A percentile compares a stretch with the other conserved stretches of the same genome.
Conservation (phyloP, 495 filamentous ascomycete genomes). For the Darksidea phi region DNA sequence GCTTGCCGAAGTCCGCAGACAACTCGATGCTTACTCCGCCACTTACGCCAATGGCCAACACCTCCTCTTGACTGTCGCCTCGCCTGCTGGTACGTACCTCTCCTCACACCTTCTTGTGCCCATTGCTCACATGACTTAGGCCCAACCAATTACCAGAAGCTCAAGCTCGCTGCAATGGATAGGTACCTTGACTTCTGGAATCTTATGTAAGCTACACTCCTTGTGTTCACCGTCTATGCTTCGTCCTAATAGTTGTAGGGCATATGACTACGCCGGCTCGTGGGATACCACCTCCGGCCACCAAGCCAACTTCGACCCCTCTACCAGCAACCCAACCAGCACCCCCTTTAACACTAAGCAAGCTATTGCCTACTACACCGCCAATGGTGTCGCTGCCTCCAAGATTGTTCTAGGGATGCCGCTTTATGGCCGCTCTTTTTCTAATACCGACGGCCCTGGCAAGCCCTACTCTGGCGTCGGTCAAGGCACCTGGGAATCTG, state of each 20-base stretch:
- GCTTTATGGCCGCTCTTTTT: slow-evolving; percentile 79
- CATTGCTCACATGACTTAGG: slow-evolving; percentile 17
- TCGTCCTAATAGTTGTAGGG: slow-evolving; percentile 19
- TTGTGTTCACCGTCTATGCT: neutral
- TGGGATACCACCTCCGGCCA: slow-evolving; percentile 75
- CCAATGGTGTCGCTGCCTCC: slow-evolving; percentile 56
- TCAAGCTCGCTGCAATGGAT: slow-evolving; percentile 72
- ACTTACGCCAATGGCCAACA: slow-evolving; percentile 43
- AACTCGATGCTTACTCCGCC: slow-evolving; percentile 28
- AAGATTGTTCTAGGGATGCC: slow-evolving; percentile 84
- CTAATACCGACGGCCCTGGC: slow-evolving; percentile 69
- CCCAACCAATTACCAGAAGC: slow-evolving; percentile 64
- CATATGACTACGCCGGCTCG: slow-evolving; percentile 51
- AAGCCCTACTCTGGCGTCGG: slow-evolving; percentile 67
- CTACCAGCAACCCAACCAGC: slow-evolving; percentile 50
- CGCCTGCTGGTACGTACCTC: slow-evolving; percentile 50
- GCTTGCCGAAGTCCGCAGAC: slow-evolving; percentile 26
- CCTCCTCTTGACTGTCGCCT: slow-evolving; percentile 77
- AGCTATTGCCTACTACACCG: slow-evolving; percentile 67
- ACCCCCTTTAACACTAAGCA: slow-evolving; percentile 72
- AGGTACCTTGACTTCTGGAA: slow-evolving; percentile 82
- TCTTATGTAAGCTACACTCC: slow-evolving; percentile 46
- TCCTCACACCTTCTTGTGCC: neutral
- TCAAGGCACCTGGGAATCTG: slow-evolving; percentile 65
- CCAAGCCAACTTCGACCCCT: slow-evolving; percentile 69